A percentile compares a stretch with the other conserved stretches of the same genome.
phyloP scores from a whole-genome alignment of 768 basidiomycete genomes.

The Strobilomyces confusus region DNA sequence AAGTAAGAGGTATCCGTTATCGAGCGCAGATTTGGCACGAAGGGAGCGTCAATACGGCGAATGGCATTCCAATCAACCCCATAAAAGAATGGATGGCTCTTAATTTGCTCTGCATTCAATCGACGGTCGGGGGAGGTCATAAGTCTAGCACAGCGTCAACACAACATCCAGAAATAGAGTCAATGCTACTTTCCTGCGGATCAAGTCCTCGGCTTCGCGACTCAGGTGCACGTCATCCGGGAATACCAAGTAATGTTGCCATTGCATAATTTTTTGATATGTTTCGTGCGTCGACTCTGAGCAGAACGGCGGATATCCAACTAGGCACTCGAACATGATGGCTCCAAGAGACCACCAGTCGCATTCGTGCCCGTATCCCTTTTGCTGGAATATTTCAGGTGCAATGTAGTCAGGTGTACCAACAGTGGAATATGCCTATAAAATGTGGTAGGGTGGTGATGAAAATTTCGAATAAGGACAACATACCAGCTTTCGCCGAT shows the following conservation, averaged over 20 bases:
- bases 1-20: slow-evolving; percentile 98
- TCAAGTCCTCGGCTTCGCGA: slow-evolving; percentile 84
- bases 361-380: slow-evolving; percentile 97
- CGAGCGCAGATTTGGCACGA: slow-evolving; percentile 90
- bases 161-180: background rate
- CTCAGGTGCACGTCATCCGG: slow-evolving; percentile 95
- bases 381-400: slow-evolving; percentile 93
- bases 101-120: slow-evolving; percentile 80
- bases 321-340: slow-evolving; percentile 97
- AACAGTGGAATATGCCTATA: slow-evolving; percentile 93
- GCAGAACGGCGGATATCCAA: slow-evolving; percentile 97
- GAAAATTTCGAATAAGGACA: background rate
- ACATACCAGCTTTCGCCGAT: slow-evolving; percentile 85
- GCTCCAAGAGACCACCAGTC: slow-evolving; percentile 99
- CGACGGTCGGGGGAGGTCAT: slow-evolving; percentile 82
- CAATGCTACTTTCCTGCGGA: slow-evolving; percentile 56
- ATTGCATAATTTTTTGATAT: slow-evolving; percentile 96
- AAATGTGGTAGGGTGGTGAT: background rate
- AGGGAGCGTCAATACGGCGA: slow-evolving; percentile 88
- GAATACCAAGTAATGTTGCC: slow-evolving; percentile 80
- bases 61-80: slow-evolving; percentile 93
- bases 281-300: slow-evolving; percentile 96
- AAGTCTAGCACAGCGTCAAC: slow-evolving; percentile 44
- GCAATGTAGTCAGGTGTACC: slow-evolving; percentile 97
- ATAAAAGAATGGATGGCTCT: slow-evolving; percentile 88